Evolutionary conservation across 768 basidiomycete species (phyloP), one percentile per base, ranked within the genome.

Genomic region (Agrocybe praecox): DNA sequence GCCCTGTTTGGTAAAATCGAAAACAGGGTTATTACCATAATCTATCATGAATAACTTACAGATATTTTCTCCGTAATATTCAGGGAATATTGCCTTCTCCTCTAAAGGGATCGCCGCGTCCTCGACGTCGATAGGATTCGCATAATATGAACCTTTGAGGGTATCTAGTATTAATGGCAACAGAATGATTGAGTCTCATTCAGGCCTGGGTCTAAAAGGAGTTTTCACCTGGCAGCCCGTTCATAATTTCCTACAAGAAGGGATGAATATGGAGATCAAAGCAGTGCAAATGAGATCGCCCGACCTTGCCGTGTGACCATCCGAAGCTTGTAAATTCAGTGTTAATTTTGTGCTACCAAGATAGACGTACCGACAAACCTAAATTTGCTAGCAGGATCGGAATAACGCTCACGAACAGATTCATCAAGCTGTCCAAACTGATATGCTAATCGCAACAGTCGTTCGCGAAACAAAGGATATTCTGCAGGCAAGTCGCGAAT

Each of bases 281-380:
- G 26, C 32, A 23, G 26, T 24, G 34, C 8, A 24, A 40, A 34
- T 12, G 40, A 40, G 50, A 62, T 40, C 36, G 14, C 4, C 36
- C 36, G 36, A 87, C 90, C 81, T 98, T 97, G 53, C 96, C 96
- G 72, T 96, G 92, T 44, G 90, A 92, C 96, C 96, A 98, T n/a
- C 96, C 96, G 71, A 95, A 98, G 68, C 89, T 91, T 29, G 3
- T 50, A n/a, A 18, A 6, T 5, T 29, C 9, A 32, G 12, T 7
- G 36, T 36, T 26, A 21, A 6, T 34, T 12, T 19, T 32, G n/a
- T 26, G 6, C 47, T 33, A 10, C 11, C 11, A 23, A 46, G 22
- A 32, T 5, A 40, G 7, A 14, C 49, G 18, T 24, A n/a, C 9
- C 36, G 36, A 68, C 80, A 49, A 59, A 90, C 89, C 90, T 90